A percentile compares a stretch with the other conserved stretches of the same genome.
phyloP scores from a whole-genome alignment of 495 filamentous ascomycete genomes.

The Daldinia childiae region DNA sequence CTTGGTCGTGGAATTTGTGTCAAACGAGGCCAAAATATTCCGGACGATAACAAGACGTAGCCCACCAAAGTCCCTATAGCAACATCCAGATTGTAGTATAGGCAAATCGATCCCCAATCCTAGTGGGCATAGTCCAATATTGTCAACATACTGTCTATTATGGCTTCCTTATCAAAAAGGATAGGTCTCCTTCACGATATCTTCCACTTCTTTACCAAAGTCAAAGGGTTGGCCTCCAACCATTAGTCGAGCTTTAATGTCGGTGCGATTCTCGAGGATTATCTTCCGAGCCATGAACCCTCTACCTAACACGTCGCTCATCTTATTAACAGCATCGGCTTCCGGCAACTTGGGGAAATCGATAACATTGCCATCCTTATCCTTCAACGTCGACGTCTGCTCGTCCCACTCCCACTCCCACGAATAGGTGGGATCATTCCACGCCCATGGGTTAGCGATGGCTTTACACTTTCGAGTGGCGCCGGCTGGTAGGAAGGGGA shows the following conservation, averaged over 20 bases:
- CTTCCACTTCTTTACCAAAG: slow-evolving; percentile 40
- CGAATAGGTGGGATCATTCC: slow-evolving; percentile 32
- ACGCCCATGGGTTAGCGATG: slow-evolving; percentile 45
- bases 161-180: not conserved
- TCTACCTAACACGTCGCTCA: slow-evolving; percentile 21
- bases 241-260: slow-evolving; percentile 34
- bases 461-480: slow-evolving; percentile 45
- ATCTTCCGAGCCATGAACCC: slow-evolving; percentile 39
- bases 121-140: no score
- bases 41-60: not conserved
- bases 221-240: slow-evolving; percentile 33
- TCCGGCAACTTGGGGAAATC: slow-evolving; percentile 45
- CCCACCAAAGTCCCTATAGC: no score
- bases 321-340: slow-evolving; percentile 11
- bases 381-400: slow-evolving; percentile 50
- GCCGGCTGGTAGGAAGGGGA: slow-evolving; percentile 43
- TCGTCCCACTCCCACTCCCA: slow-evolving; percentile 45
- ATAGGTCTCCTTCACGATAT: slow-evolving; percentile 26
- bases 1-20: not conserved
- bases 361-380: slow-evolving; percentile 51
- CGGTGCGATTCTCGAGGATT: slow-evolving; percentile 39
- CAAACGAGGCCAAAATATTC: not conserved
- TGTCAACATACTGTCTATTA: no score
- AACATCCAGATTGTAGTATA: no score
- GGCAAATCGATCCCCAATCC: no score